phyloP scores from a whole-genome alignment of 2,329 filamentous ascomycete genomes.

The Clonostachys byssicola region DNA sequence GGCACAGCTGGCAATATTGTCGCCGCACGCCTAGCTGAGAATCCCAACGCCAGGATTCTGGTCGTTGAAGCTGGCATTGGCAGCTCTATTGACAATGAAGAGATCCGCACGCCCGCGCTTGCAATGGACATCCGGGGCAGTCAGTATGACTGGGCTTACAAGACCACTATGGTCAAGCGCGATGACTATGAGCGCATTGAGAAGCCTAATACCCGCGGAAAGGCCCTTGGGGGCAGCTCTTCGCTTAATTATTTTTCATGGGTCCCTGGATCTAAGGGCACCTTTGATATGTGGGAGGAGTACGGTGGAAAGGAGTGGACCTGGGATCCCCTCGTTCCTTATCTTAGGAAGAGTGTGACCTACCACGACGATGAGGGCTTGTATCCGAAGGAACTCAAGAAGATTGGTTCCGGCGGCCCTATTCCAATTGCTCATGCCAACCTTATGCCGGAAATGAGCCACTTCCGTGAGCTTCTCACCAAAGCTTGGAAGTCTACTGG shows the following conservation, averaged over 20 bases:
- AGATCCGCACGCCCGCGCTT: conserved; percentile 46
- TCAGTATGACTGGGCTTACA: conserved; percentile 57
- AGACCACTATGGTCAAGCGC: conserved; percentile 56
- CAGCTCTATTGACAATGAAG: conserved; percentile 42
- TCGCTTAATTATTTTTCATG: conserved; percentile 62
- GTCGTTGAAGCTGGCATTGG: conserved; percentile 42
- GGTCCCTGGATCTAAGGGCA: conserved; percentile 52
- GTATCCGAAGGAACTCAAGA: conserved; percentile 37
- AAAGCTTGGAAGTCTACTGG: conserved; percentile 51
- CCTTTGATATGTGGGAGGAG: conserved; percentile 67
- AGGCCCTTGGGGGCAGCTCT: conserved; percentile 53
- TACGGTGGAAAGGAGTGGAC: conserved; percentile 66
- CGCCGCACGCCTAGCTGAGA: conserved; percentile 27
- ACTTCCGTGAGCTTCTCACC: conserved; percentile 43
- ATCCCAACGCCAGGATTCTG: conserved; percentile 31
- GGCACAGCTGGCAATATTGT: conserved; percentile 28
- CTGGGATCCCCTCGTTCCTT: conserved; percentile 44
- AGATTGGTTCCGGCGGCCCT: conserved; percentile 47
- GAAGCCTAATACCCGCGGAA: conserved; percentile 59
- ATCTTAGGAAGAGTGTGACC: conserved; percentile 50
- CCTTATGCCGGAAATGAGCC: conserved; percentile 43
- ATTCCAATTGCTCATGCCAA: conserved; percentile 50
- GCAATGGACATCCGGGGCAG: conserved; percentile 50
- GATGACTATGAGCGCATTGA: conserved; percentile 57
- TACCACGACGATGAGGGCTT: conserved; percentile 50